phyloP scores from a whole-genome alignment of 768 basidiomycete species.

The Macrolepiota albuminosa region DNA sequence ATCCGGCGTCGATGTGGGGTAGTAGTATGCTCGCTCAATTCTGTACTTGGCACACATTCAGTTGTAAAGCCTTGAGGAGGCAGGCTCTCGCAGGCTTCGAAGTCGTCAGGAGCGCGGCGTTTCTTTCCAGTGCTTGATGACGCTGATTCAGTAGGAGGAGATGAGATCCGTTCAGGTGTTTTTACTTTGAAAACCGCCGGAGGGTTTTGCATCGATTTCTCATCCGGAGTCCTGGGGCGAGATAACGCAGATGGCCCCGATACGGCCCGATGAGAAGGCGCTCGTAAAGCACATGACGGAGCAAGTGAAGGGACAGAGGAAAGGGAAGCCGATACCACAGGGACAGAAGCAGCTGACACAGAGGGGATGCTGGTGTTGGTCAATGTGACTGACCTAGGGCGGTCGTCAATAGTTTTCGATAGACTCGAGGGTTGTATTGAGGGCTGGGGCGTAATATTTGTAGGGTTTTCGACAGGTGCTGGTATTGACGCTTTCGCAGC shows the following conservation, averaged over 20 bases:
- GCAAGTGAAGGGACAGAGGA: constrained; percentile 9
- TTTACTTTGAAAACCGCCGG: constrained; percentile 48
- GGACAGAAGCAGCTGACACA: constrained; percentile 7
- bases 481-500: constrained; percentile 41
- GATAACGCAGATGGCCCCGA: constrained; percentile 41
- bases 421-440: constrained; percentile 8
- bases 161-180: constrained; percentile 41
- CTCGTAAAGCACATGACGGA: constrained; percentile 15
- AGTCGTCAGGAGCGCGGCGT: constrained; percentile 73
- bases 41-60: constrained; percentile 43
- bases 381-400: constrained; percentile 26
- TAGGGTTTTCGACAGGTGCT: constrained; percentile 8
- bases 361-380: constrained; percentile 15
- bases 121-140: constrained; percentile 57
- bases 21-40: constrained; percentile 24
- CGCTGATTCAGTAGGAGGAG: constrained; percentile 19
- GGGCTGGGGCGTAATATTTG: constrained; percentile 11
- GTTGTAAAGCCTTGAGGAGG: constrained; percentile 64
- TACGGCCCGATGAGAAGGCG: constrained; percentile 28
- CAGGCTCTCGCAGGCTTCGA: constrained; percentile 49
- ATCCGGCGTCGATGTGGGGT: constrained; percentile 65
- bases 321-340: constrained; percentile 6
- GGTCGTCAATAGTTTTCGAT: constrained; percentile 12
- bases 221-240: constrained; percentile 54
- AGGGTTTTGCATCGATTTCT: constrained; percentile 23